phyloP scores from a whole-genome alignment of 2,329 filamentous ascomycete species.

The Exserohilum rostratum region DNA sequence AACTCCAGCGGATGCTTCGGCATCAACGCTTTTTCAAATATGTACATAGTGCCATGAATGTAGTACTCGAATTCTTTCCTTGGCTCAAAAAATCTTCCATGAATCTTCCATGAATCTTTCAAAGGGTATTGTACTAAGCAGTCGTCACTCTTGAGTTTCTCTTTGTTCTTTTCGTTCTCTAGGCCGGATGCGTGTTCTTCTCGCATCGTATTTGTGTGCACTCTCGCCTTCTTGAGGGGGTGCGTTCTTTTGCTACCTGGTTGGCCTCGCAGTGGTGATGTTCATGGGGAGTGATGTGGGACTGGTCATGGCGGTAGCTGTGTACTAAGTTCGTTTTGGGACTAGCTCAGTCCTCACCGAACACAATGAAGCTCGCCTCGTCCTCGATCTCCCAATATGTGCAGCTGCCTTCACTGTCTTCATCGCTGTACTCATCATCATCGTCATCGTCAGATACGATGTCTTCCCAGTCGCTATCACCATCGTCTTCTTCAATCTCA shows the following conservation, averaged over 20 bases:
- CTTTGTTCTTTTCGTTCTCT: background rate
- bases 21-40: no score
- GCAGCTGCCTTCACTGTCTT: conserved; percentile 17
- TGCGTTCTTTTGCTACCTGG: background rate
- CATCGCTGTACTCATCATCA: conserved; percentile 16
- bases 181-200: background rate
- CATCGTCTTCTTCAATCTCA: conserved; percentile 20
- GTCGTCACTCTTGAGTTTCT: background rate
- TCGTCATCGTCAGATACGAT: conserved; percentile 12
- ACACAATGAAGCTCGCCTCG: conserved; percentile 30
- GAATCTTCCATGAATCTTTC: background rate
- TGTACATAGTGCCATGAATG: no score
- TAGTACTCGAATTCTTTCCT: background rate
- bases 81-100: background rate
- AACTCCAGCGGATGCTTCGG: no score
- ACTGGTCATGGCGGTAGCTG: background rate
- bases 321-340: background rate
- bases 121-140: background rate
- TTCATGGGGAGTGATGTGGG: background rate
- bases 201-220: background rate
- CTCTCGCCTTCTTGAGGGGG: background rate
- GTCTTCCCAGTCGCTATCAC: conserved; percentile 35
- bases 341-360: conserved; percentile 25
- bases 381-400: conserved; percentile 26
- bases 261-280: background rate